These are phyloP conservation scores for Cadophora gregata DNA, from an alignment of 2,329 filamentous ascomycete genomes.

Conservation along the genomic window DNA sequence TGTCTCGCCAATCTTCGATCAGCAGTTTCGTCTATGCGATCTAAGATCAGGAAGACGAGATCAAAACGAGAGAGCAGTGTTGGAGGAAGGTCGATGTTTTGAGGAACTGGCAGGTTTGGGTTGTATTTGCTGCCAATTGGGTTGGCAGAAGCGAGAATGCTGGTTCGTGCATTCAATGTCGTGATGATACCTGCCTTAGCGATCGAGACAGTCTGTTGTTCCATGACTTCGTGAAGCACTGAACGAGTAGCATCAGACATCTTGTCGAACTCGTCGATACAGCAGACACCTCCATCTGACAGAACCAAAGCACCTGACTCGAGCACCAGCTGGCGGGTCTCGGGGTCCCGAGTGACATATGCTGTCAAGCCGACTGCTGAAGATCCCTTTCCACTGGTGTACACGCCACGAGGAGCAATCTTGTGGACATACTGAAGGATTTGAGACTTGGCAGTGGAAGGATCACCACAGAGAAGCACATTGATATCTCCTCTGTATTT, in stretches of 20 bases:
- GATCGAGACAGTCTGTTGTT: constrained; percentile 80
- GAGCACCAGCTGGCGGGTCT: constrained; percentile 74
- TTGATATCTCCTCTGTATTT: constrained; percentile 98
- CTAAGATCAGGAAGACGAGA: constrained; percentile 93
- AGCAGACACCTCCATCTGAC: constrained; percentile 77
- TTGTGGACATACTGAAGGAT: constrained; percentile 94
- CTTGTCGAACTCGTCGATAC: constrained; percentile 82
- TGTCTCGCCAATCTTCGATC: constrained; percentile 91
- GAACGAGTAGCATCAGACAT: constrained; percentile 78
- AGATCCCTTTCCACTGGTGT: constrained; percentile 78
- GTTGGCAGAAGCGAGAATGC: constrained; percentile 95
- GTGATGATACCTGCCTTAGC: constrained; percentile 81
- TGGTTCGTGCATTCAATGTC: constrained; percentile 92
- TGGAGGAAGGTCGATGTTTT: constrained; percentile 96
- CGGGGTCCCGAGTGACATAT: constrained; percentile 77
- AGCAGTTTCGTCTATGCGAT: constrained; percentile 87
- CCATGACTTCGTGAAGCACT: constrained; percentile 81
- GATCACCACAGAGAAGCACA: constrained; percentile 93
- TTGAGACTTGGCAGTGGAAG: constrained; percentile 96
- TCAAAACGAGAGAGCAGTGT: constrained; percentile 96
- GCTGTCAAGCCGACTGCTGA: constrained; percentile 79
- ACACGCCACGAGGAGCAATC: constrained; percentile 88
- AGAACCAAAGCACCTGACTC: constrained; percentile 77
- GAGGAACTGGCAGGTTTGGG: constrained; percentile 90
- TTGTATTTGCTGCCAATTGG: constrained; percentile 99